These are phyloP conservation scores for Fusarium odoratissimum DNA, from an alignment of 2,329 filamentous ascomycete species.

Conservation along the genomic window DNA sequence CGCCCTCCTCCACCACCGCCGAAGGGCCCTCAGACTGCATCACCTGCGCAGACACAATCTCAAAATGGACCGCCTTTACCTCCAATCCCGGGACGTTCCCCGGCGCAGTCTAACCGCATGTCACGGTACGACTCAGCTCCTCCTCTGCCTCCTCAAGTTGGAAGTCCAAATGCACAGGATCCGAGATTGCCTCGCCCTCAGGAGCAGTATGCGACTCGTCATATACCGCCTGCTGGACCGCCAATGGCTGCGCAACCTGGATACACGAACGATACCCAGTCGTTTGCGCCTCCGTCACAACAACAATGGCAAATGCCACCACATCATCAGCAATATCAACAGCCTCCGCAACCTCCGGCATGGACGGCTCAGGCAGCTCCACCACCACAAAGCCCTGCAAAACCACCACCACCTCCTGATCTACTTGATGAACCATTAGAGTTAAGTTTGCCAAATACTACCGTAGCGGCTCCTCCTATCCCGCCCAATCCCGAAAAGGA, in stretches of 20 bases:
- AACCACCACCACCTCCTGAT: constrained; percentile 59
- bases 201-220: constrained; percentile 35
- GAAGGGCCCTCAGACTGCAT: constrained; percentile 58
- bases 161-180: constrained; percentile 20
- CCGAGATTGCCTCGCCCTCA: constrained; percentile 25
- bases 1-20: constrained; percentile 66
- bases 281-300: constrained; percentile 28
- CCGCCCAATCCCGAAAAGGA: constrained; percentile 97
- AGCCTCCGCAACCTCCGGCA: constrained; percentile 37
- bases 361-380: constrained; percentile 43
- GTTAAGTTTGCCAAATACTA: constrained; percentile 60
- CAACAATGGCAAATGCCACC: constrained; percentile 42
- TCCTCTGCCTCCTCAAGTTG: constrained; percentile 55
- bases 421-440: constrained; percentile 68
- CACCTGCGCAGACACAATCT: constrained; percentile 39
- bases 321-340: constrained; percentile 34
- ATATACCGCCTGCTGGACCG: constrained; percentile 26
- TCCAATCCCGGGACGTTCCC: constrained; percentile 32
- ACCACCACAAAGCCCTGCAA: constrained; percentile 35
- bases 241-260: constrained; percentile 25
- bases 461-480: constrained; percentile 80
- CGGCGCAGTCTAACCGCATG: constrained; percentile 32
- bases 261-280: constrained; percentile 34
- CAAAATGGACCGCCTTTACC: constrained; percentile 48
- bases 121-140: constrained; percentile 63